phyloP scores from a whole-genome alignment of 345 rosid genomes.

The Ricinus communis region DNA sequence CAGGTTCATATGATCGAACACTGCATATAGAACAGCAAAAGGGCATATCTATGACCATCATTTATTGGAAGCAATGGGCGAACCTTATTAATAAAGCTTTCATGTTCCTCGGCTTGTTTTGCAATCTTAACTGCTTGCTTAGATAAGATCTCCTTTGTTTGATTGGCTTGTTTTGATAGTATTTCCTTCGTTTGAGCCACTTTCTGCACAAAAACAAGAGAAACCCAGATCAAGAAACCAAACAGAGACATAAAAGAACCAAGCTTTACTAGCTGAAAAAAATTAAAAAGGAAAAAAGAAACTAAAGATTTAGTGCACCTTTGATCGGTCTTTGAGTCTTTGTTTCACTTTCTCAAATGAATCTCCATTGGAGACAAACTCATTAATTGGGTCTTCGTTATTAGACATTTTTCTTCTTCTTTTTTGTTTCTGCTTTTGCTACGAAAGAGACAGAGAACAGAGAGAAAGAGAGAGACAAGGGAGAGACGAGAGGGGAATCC shows the following conservation, averaged over 20 bases:
- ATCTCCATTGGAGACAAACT: constrained; percentile 37
- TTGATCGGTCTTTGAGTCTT: constrained; percentile 63
- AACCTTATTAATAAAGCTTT: constrained; percentile 80
- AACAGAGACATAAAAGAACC: not conserved
- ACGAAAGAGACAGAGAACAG: not conserved
- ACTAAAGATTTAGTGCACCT: constrained; percentile 51
- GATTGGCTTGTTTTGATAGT: constrained; percentile 72
- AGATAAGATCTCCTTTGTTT: constrained; percentile 76
- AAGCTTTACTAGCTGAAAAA: not conserved
- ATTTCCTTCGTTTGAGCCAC: constrained; percentile 82
- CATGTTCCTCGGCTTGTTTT: constrained; percentile 92
- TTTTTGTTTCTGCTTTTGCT: not conserved
- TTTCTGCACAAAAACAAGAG: constrained; percentile 33
- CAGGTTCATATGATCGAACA: not conserved
- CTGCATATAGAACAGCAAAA: not conserved
- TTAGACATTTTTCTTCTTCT: constrained; percentile 36
- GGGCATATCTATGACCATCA: not conserved
- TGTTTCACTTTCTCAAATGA: constrained; percentile 37
- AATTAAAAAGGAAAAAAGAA: constrained; percentile 3
- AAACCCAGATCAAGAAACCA: constrained; percentile 21
- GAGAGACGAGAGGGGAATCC: not conserved
- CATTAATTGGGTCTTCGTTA: constrained; percentile 49
- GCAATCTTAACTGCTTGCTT: constrained; percentile 93
- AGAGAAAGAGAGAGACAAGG: not conserved
- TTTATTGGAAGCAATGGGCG: not conserved